Percentiles rank a stretch among this genome's conserved stretches.
Evolutionary conservation across 257 asterid genomes (phyloP).

Genomic region (Leptodermis oblonga): DNA sequence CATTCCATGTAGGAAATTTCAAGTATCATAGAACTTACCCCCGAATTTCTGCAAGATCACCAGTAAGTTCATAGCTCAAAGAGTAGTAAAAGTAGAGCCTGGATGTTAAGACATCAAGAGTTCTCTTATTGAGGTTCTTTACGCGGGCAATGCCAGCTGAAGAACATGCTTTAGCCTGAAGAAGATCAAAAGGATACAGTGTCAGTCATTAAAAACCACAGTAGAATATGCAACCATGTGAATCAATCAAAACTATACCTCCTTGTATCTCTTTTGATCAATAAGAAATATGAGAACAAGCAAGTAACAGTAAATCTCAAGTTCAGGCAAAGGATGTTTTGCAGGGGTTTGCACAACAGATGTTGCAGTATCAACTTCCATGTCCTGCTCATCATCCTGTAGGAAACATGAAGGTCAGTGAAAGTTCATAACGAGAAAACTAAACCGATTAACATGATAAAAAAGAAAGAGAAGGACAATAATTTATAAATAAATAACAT

Average conservation of each 20-base stretch:
- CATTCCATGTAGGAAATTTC: neutral
- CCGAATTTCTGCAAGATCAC: constrained; percentile 83
- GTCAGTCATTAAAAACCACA: neutral
- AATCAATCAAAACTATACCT: constrained; percentile 35
- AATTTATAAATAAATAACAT: too few species aligned
- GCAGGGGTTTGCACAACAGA: constrained; percentile 51
- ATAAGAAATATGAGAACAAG: constrained; percentile 68
- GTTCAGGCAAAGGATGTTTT: constrained; percentile 68
- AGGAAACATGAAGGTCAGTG: constrained; percentile 17
- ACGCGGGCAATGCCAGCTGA: constrained; percentile 81
- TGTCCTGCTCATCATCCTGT: constrained; percentile 64
- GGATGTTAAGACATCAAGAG: constrained; percentile 81
- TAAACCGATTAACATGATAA: neutral
- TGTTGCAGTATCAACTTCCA: constrained; percentile 78
- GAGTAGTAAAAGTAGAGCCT: constrained; percentile 86
- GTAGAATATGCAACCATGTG: neutral
- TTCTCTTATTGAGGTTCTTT: constrained; percentile 69
- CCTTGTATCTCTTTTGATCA: constrained; percentile 67
- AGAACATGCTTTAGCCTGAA: constrained; percentile 88
- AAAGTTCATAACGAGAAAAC: neutral
- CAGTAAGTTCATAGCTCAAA: constrained; percentile 79
- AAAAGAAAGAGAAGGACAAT: neutral
- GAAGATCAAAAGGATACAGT: constrained; percentile 5
- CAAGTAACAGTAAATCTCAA: constrained; percentile 79
- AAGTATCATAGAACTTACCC: constrained; percentile 44